Evolutionary conservation across 2,329 filamentous ascomycete species (phyloP).

Genomic region (Trichoderma pleuroti): DNA sequence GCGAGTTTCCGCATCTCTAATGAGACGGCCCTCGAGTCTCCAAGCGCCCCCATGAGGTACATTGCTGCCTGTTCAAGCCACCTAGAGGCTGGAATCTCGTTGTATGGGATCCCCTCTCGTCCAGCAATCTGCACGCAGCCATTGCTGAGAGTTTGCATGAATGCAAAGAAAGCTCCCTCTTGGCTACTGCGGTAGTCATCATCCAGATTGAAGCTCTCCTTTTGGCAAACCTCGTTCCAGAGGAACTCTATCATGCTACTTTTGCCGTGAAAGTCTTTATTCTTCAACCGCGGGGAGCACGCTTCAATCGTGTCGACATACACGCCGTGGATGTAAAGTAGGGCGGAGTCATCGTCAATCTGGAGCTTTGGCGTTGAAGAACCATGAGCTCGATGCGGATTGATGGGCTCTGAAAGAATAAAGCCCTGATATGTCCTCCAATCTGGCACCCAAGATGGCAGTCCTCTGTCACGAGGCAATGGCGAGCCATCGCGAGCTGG

Average conservation of each 20-base stretch:
- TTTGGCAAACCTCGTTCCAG: not conserved
- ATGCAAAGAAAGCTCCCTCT: not conserved
- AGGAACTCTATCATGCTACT: not conserved
- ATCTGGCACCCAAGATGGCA: not conserved
- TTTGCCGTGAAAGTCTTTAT: not conserved
- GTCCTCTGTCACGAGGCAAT: not conserved
- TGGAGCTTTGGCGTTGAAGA: not conserved
- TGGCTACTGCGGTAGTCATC: not conserved
- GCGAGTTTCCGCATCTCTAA: not conserved
- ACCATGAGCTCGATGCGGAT: not conserved
- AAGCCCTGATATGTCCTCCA: not conserved
- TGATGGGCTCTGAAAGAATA: not conserved
- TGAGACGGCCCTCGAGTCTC: rapidly evolving
- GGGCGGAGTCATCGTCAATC: not conserved
- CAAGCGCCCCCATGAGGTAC: not conserved
- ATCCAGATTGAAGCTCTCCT: not conserved
- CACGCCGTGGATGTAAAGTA: not conserved
- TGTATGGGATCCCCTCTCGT: not conserved
- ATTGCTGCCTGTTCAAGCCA: not conserved
- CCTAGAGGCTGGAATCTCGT: not conserved
- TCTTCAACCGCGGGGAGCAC: not conserved
- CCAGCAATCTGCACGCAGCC: not conserved
- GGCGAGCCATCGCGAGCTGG: not conserved
- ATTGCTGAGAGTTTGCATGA: not conserved
- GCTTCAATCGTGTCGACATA: not conserved